These are phyloP conservation scores for Aspergillus nidulans DNA, from an alignment of 495 filamentous ascomycete species.

Conservation along the genomic window DNA sequence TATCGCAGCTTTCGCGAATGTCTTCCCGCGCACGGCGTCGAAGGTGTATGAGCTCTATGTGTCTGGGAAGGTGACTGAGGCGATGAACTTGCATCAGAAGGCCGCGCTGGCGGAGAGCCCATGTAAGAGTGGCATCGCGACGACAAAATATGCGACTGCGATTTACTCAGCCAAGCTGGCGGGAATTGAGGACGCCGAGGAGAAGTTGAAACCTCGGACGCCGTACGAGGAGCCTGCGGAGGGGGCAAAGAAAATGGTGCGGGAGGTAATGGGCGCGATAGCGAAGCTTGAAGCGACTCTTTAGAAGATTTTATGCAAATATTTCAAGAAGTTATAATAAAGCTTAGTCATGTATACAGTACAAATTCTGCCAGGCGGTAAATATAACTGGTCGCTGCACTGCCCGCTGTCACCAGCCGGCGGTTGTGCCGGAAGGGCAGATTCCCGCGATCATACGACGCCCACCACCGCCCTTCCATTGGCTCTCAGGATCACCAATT, in stretches of 20 bases:
- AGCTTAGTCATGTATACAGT: not conserved
- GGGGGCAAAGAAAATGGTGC: conserved; percentile 44
- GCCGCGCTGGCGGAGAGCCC: conserved; percentile 51
- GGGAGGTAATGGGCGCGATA: conserved; percentile 37
- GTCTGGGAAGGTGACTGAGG: conserved; percentile 46
- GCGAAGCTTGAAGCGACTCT: conserved; percentile 10
- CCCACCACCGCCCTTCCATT: conserved; percentile 11
- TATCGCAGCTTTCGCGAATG: conserved; percentile 64
- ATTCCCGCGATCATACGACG: conserved; percentile 44
- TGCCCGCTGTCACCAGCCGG: conserved; percentile 13
- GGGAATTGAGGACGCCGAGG: conserved; percentile 51
- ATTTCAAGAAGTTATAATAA: not conserved
- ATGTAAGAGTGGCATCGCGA: conserved; percentile 57
- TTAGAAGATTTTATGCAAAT: not conserved
- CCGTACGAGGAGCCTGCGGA: conserved; percentile 52
- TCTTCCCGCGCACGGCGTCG: conserved; percentile 54
- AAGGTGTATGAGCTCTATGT: conserved; percentile 51
- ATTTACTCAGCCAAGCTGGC: conserved; percentile 51
- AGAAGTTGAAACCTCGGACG: conserved; percentile 52
- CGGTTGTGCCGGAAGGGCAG: conserved; percentile 30
- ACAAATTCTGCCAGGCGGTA: not conserved
- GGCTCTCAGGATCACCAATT: conserved; percentile 12
- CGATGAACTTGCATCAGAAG: conserved; percentile 51
- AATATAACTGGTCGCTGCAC: not conserved
- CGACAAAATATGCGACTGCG: conserved; percentile 61